phyloP scores from a whole-genome alignment of 208 protist genomes.

The Trypanosoma boissoni region DNA sequence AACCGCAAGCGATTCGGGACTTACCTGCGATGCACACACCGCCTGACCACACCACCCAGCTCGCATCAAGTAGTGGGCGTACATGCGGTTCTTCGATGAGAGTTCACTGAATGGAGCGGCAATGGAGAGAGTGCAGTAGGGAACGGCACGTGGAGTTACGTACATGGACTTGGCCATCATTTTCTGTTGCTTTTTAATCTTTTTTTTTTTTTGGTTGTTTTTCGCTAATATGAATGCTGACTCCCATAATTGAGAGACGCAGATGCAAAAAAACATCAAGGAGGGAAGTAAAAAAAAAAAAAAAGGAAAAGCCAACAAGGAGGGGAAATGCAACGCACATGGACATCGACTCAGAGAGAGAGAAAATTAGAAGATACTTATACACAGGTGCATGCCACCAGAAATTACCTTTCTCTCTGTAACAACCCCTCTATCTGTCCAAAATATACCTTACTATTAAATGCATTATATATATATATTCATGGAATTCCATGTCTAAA shows the following conservation, averaged over 20 bases:
- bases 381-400: too few species aligned
- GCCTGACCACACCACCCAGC: conserved; percentile 51
- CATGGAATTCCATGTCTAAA: too few species aligned
- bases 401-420: too few species aligned
- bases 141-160: conserved; percentile 58
- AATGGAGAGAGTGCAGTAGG: conserved; percentile 60
- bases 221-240: neutral
- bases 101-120: conserved; percentile 70
- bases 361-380: too few species aligned
- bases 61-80: conserved; percentile 78
- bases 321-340: too few species aligned
- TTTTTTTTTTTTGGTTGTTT: neutral
- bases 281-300: neutral
- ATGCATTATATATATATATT: too few species aligned
- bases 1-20: conserved; percentile 58
- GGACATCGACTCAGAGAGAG: too few species aligned
- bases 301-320: too few species aligned
- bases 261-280: neutral
- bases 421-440: too few species aligned
- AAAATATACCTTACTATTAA: too few species aligned
- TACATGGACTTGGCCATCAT: conserved; percentile 20
- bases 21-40: conserved; percentile 53
- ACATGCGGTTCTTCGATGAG: conserved; percentile 65
- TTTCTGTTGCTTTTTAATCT: neutral
- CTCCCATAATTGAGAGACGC: neutral